These are phyloP conservation scores for Boletus mariae DNA, from an alignment of 1,284 basidiomycete genomes.

Conservation along the genomic window DNA sequence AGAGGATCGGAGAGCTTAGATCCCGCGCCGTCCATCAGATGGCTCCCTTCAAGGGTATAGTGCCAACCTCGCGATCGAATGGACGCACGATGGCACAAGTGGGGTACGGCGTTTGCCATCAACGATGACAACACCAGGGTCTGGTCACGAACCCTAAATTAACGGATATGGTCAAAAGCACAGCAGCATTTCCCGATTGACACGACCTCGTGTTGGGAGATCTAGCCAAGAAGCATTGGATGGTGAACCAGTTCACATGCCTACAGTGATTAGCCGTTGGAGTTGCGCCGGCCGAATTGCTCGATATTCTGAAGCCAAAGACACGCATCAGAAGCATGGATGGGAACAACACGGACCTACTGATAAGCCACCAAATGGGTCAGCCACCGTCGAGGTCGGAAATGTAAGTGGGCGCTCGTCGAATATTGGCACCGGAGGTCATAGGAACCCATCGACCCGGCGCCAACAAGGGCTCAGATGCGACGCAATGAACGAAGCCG, in stretches of 20 bases:
- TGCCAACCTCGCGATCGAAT: constrained; percentile 15
- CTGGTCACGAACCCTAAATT: constrained; percentile 30
- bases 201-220: constrained; percentile 21
- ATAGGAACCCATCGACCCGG: constrained; percentile 11
- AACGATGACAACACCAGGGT: constrained; percentile 15
- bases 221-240: constrained; percentile 19
- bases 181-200: constrained; percentile 27
- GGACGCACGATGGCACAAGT: constrained; percentile 10
- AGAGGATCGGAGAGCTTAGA: constrained; percentile 20
- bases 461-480: constrained; percentile 4
- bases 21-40: constrained; percentile 21
- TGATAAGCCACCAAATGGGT: constrained; percentile 7
- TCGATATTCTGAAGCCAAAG: constrained; percentile 2
- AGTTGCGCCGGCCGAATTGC: constrained; percentile 21
- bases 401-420: constrained; percentile 14
- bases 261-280: constrained; percentile 17
- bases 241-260: constrained; percentile 10
- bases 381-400: constrained; percentile 26
- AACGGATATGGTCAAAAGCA: constrained; percentile 31
- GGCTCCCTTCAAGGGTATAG: constrained; percentile 14
- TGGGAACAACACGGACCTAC: constrained; percentile 3
- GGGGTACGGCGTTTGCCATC: constrained; percentile 27
- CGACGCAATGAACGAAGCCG: neutral
- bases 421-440: constrained; percentile 1
- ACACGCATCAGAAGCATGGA: constrained; percentile 10